Conservation (phyloP, 495 filamentous ascomycete species). For the Xylaria longipes region DNA sequence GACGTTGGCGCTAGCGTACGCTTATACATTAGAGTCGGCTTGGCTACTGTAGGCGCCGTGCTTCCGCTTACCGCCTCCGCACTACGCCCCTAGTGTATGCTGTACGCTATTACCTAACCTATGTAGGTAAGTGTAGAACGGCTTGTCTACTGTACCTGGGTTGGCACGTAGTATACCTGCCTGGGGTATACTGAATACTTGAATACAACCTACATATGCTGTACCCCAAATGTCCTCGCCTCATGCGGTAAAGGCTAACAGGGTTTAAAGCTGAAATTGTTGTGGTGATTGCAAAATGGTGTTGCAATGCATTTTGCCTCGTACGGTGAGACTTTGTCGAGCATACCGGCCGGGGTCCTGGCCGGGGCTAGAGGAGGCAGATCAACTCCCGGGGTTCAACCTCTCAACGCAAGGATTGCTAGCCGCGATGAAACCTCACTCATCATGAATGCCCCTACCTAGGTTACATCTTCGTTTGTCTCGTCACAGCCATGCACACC, state of each 20-base stretch:
- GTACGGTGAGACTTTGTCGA: not conserved
- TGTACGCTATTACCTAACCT: not conserved
- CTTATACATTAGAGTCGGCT: slow-evolving; percentile 7
- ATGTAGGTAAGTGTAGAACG: not conserved
- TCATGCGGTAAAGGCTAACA: not conserved
- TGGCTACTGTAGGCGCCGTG: slow-evolving; percentile 12
- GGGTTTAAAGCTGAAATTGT: not conserved
- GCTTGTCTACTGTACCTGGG: not conserved
- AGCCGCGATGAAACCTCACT: slow-evolving; percentile 22
- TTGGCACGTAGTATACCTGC: no score
- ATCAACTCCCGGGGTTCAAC: slow-evolving; percentile 2
- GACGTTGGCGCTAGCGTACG: slow-evolving; percentile 22
- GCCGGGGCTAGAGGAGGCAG: not conserved
- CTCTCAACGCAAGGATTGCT: not conserved
- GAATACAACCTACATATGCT: not conserved
- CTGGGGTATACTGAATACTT: no score
- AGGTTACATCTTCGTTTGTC: slow-evolving; percentile 11
- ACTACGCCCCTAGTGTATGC: not conserved
- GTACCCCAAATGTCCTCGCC: not conserved
- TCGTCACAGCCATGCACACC: slow-evolving; percentile 12
- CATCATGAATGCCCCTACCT: slow-evolving; percentile 11
- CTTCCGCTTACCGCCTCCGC: slow-evolving; percentile 15
- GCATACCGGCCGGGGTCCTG: not conserved
- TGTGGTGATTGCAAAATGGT: not conserved
- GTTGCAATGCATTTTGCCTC: not conserved